Conservation (phyloP, 2,329 filamentous ascomycete species). For the Neofusicoccum kwambonambiense region DNA sequence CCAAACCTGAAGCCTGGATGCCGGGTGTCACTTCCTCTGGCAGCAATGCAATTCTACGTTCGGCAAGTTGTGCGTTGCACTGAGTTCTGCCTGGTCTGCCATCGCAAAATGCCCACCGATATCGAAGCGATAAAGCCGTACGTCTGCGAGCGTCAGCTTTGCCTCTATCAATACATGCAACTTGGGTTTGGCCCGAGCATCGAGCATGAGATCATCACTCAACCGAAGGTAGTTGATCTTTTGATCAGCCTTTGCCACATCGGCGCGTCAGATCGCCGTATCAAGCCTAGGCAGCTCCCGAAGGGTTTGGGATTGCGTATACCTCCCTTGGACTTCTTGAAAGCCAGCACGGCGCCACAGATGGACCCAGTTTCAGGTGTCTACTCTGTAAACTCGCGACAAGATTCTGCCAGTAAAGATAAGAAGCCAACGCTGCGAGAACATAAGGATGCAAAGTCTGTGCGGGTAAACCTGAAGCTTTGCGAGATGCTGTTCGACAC, state of each 20-base stretch:
- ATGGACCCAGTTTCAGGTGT: too few species aligned
- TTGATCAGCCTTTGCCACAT: slow-evolving; percentile 78
- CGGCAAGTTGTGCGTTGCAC: slow-evolving; percentile 78
- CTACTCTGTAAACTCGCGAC: too few species aligned
- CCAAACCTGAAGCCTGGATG: slow-evolving; percentile 26
- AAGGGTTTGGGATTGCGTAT: slow-evolving; percentile 56
- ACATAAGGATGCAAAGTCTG: background rate
- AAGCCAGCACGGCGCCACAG: slow-evolving; percentile 18
- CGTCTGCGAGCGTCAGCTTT: slow-evolving; percentile 73
- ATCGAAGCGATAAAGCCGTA: slow-evolving; percentile 71
- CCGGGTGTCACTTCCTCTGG: slow-evolving; percentile 54
- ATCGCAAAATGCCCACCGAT: slow-evolving; percentile 62
- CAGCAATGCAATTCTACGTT: slow-evolving; percentile 72
- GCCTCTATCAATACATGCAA: slow-evolving; percentile 83
- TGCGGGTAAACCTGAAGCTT: background rate
- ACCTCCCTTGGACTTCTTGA: slow-evolving; percentile 33
- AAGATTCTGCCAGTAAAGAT: too few species aligned
- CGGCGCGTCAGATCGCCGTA: slow-evolving; percentile 42
- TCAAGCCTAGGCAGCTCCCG: slow-evolving; percentile 41
- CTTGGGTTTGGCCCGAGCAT: slow-evolving; percentile 83
- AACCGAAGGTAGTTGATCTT: slow-evolving; percentile 81
- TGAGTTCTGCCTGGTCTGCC: slow-evolving; percentile 84
- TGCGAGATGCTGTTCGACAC: slow-evolving; percentile 44
- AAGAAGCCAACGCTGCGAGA: background rate
- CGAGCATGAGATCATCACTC: slow-evolving; percentile 77